Evolutionary conservation across 768 basidiomycete genomes (phyloP).

Genomic region (Suillus alpinus): DNA sequence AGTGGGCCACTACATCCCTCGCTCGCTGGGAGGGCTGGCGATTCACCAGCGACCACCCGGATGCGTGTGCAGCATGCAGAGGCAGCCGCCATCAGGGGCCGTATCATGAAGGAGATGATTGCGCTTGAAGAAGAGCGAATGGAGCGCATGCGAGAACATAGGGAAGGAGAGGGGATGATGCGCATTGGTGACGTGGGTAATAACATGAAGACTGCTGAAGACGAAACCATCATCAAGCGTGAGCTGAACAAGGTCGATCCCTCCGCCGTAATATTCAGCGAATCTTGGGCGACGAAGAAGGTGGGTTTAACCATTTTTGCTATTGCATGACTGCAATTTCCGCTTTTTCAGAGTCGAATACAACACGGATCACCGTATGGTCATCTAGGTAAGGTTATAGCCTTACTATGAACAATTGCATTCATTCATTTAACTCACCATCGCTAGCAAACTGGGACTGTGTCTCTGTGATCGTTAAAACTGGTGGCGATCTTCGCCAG

Average conservation of each 20-base stretch:
- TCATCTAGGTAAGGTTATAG: conserved; percentile 64
- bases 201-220: conserved; percentile 71
- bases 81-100: conserved; percentile 85
- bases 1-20: conserved; percentile 31
- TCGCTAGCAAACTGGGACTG: conserved; percentile 76
- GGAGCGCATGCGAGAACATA: conserved; percentile 79
- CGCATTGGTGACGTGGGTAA: conserved; percentile 50
- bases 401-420: neutral
- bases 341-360: conserved; percentile 67
- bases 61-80: conserved; percentile 79
- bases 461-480: conserved; percentile 97
- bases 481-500: conserved; percentile 93
- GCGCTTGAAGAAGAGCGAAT: conserved; percentile 95
- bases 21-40: conserved; percentile 23
- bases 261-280: conserved; percentile 92
- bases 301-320: conserved; percentile 33
- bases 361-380: conserved; percentile 94
- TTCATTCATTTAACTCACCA: neutral
- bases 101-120: conserved; percentile 99
- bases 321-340: conserved; percentile 6
- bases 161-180: conserved; percentile 66
- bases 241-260: conserved; percentile 96
- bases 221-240: conserved; percentile 89
- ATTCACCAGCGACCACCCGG: conserved; percentile 40
- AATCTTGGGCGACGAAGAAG: conserved; percentile 94